Evolutionary conservation across 805 yeast species (phyloP).

Genomic region (Myxozyma sirexii): DNA sequence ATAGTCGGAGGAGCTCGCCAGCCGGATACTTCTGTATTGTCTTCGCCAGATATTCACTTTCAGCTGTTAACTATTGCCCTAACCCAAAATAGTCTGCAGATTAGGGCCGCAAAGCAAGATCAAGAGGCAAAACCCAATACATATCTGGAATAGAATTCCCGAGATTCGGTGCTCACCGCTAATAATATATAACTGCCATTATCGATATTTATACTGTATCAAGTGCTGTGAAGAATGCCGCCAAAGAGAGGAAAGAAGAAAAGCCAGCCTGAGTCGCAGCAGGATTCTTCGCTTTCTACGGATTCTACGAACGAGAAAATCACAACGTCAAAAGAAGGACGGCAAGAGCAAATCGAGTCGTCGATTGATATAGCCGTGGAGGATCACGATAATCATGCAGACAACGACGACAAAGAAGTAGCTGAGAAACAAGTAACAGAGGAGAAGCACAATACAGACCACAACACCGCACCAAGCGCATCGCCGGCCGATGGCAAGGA

Average conservation of each 20-base stretch:
- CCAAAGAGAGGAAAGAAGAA: not conserved
- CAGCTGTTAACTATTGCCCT: too few species aligned
- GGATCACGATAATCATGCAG: not conserved
- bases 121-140: not conserved
- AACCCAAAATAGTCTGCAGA: constrained; percentile 2
- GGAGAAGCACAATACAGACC: too few species aligned
- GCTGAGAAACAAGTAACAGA: too few species aligned
- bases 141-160: too few species aligned
- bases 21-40: too few species aligned
- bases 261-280: too few species aligned
- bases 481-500: not conserved
- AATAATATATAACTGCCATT: too few species aligned
- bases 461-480: not conserved
- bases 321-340: not conserved
- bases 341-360: too few species aligned
- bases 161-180: too few species aligned
- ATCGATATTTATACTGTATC: too few species aligned
- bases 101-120: not conserved
- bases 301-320: not conserved
- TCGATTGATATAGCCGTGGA: not conserved
- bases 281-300: not conserved
- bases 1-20: not conserved
- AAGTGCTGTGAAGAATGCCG: not conserved
- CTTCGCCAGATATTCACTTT: too few species aligned
- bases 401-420: too few species aligned